Evolutionary conservation across 2,329 filamentous ascomycete species (phyloP).

Genomic region (Mariannaea elegans): DNA sequence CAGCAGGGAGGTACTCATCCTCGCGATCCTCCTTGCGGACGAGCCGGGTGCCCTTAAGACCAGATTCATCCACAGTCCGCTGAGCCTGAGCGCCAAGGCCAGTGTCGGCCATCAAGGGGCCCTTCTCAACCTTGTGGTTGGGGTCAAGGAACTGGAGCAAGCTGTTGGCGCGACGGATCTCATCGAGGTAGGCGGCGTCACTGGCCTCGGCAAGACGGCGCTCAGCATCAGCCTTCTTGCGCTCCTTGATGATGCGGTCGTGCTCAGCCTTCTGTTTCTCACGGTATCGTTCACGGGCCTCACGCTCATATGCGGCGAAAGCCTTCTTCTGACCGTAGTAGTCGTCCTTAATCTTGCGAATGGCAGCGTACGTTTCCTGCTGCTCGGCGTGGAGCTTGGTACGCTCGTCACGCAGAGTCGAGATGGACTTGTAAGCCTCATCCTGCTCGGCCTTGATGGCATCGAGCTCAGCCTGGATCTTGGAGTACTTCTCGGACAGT

Average conservation of each 20-base stretch:
- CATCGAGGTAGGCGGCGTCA: slow-evolving; percentile 88
- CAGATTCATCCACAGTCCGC: slow-evolving; percentile 85
- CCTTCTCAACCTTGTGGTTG: slow-evolving; percentile 72
- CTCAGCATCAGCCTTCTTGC: slow-evolving; percentile 79
- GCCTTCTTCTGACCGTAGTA: slow-evolving; percentile 86
- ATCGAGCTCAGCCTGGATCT: slow-evolving; percentile 88
- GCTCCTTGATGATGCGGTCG: slow-evolving; percentile 74
- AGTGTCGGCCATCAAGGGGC: slow-evolving; percentile 68
- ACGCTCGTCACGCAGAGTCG: slow-evolving; percentile 84
- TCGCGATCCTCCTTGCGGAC: slow-evolving; percentile 87
- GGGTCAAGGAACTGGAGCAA: slow-evolving; percentile 94
- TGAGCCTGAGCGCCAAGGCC: slow-evolving; percentile 81
- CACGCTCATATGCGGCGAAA: slow-evolving; percentile 83
- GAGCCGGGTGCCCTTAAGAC: slow-evolving; percentile 84
- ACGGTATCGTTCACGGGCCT: slow-evolving; percentile 77
- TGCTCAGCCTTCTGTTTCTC: slow-evolving; percentile 86
- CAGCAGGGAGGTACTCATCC: slow-evolving; percentile 83
- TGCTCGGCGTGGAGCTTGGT: slow-evolving; percentile 85
- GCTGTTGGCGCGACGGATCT: slow-evolving; percentile 88
- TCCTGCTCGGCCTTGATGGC: slow-evolving; percentile 92
- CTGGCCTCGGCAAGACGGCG: slow-evolving; percentile 82
- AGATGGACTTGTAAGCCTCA: slow-evolving; percentile 87
- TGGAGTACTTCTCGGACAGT: slow-evolving; percentile 84
- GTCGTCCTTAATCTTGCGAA: slow-evolving; percentile 89
- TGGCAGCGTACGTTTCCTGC: slow-evolving; percentile 82